A percentile compares a stretch with the other conserved stretches of the same genome.
Conservation (phyloP, 2,329 filamentous ascomycete genomes). For the Drechslerella dactyloides region DNA sequence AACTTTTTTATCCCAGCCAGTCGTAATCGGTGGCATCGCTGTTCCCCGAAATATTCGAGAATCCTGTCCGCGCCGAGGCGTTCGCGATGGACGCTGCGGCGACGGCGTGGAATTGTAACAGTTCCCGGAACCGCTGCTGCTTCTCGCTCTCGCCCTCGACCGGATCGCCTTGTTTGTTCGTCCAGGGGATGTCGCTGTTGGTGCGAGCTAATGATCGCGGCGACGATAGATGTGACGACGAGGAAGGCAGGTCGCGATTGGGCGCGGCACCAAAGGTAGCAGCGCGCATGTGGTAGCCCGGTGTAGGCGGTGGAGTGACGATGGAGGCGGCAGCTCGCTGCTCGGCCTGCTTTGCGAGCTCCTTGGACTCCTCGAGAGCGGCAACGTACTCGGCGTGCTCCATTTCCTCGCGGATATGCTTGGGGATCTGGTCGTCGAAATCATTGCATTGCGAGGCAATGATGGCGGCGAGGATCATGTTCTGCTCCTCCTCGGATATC, state of each 20-base stretch:
- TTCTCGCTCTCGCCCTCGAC: slow-evolving; percentile 38
- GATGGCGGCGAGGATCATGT: slow-evolving; percentile 49
- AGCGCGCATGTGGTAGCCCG: neutral
- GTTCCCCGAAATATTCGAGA: slow-evolving; percentile 46
- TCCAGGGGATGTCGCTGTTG: slow-evolving; percentile 48
- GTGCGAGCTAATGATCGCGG: slow-evolving; percentile 19
- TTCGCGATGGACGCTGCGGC: slow-evolving; percentile 44
- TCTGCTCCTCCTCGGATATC: slow-evolving; percentile 45
- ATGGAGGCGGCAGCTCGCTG: slow-evolving; percentile 8
- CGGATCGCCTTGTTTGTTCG: slow-evolving; percentile 15
- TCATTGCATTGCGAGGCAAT: slow-evolving; percentile 48
- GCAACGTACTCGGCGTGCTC: slow-evolving; percentile 42
- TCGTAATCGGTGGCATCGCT: slow-evolving; percentile 37
- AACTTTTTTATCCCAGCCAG: slow-evolving; percentile 24
- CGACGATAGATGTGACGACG: slow-evolving; percentile 17
- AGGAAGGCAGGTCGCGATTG: slow-evolving; percentile 3
- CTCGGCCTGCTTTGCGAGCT: slow-evolving; percentile 21
- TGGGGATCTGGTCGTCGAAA: slow-evolving; percentile 43
- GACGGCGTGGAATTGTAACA: slow-evolving; percentile 47
- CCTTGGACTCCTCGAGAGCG: slow-evolving; percentile 44
- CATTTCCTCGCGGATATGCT: slow-evolving; percentile 42
- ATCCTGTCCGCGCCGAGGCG: slow-evolving; percentile 34
- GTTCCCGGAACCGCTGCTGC: slow-evolving; percentile 37
- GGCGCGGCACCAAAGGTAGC: slow-evolving; percentile 15
- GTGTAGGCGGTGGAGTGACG: slow-evolving; percentile 11